Base-by-base conservation (phyloP, 23 red algal species). In the Gracilaria vermiculophylla region DNA sequence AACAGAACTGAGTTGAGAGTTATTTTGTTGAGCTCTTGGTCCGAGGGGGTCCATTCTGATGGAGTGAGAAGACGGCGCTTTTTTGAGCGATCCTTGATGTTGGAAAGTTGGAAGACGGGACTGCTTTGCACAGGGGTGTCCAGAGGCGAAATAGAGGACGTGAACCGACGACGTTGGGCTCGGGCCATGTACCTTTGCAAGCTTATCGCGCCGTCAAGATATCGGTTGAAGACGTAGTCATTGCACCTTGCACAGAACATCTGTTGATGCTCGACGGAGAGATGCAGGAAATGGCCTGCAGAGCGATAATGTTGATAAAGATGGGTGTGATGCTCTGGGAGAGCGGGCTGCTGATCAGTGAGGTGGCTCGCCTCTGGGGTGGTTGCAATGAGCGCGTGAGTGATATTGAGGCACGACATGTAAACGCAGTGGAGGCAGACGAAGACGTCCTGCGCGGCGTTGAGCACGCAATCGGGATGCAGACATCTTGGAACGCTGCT, bases 361-460 rank as follows among this genome's bases (percentile, higher is more conserved):
- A 56, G 36, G 42, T 39, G 37, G n/a, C 29, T 57, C 48, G 33
- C 27, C 27, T 51, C 44, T 35, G 28, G 40, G 13, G 62, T 29
- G 82, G 69, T 28, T 25, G 65, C 29, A 5, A 55, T 54, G 34
- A 32, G 65, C 57, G 44, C 13, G 17, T 34, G 52, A 51, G 34
- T 31, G 43, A 47, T 21, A 31, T 55, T 37, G 20, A 45, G 50
- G 24, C 88, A 92, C 45, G 88, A 76, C 24, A 75, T 66, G 19
- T 81, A 73, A 16, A 83, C 69, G 69, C 88, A 92, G n/a, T 83
- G 60, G 36, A 92, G 32, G 65, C 88, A 92, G 29, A 92, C 88
- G 55, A 73, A 81, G 14, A 92, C 48, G 28, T 92, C 78, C 3
- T 69, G 58, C 17, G 77, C 52, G 17, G 78, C 32, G 23, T 54